Evolutionary conservation across 345 rosid species (phyloP), one percentile per base, ranked within the genome.

Genomic region (Populus tremula): DNA sequence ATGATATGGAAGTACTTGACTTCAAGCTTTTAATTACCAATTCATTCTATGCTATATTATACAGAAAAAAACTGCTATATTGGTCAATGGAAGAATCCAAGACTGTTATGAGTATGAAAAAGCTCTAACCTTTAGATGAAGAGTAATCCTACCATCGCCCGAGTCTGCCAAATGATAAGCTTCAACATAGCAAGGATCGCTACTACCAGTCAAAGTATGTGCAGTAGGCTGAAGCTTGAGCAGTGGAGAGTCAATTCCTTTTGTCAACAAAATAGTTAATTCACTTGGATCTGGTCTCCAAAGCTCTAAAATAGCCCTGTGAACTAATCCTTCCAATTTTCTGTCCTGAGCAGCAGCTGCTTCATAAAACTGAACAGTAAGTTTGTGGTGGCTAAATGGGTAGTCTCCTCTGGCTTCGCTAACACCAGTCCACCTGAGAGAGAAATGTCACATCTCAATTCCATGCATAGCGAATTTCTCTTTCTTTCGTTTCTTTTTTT

Each of bases 381-480:
- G 91, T 84, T 96, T 93, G 84, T 96, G 98, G 87, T 96, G 99
- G 88, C 97, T 96, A 77, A 92, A 96, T 36, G 99, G 99, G 85
- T 96, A 96, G 85, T 96, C 99, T 81, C 99, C 99, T 85, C 97
- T 88, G 72, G 99, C 94, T 83, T 93, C 98, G 82, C 96, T 92
- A 67, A 93, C 96, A 59, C 94, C 94, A 84, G 93, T 92, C 99
- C 98, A 96, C 96, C 99, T 96, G 83, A 77, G 82, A 82, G 74
- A 73, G 14, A 62, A 50, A 50, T 50, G 56, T 16, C 56, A 50
- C 17, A 50, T 50, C 56, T 50, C 20, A 50, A 50, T 50, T 50
- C 56, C 1, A 50, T 17, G 20, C 20, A 5, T 50, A 50, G 56
- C 6, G 5, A 50, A 50, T 16, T 50, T 17, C 56, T 50, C 20